These are phyloP conservation scores for Tripterygium wilfordii DNA, from an alignment of 177 flowering plant species.

Conservation along the genomic window DNA sequence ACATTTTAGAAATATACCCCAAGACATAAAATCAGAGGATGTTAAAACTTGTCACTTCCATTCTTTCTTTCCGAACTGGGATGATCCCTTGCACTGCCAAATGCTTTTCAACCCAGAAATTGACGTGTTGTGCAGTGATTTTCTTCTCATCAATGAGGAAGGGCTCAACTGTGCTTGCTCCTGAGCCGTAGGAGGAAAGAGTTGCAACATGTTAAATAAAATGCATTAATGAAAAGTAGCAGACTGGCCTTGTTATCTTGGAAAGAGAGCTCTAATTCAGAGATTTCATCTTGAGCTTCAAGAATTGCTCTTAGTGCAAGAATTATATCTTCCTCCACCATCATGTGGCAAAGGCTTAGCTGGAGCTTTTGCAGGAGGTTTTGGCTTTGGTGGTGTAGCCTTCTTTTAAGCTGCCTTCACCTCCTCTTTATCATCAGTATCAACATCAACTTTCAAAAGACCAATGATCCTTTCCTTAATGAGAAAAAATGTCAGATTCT, in stretches of 20 bases:
- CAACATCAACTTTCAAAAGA: no score
- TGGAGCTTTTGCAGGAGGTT: constrained; percentile 51
- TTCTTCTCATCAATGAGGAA: constrained; percentile 82
- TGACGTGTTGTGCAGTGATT: constrained; percentile 69
- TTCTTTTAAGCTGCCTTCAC: constrained; percentile 15
- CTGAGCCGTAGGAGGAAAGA: constrained; percentile 40
- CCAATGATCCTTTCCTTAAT: no score
- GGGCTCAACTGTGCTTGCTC: constrained; percentile 79
- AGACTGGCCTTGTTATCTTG: constrained; percentile 55
- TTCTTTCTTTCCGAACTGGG: constrained; percentile 64
- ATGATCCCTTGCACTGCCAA: constrained; percentile 90
- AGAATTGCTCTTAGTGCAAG: constrained; percentile 53
- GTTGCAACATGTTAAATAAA: neutral
- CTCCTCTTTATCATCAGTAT: constrained; percentile 18
- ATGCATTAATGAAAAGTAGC: neutral
- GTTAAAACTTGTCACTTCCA: no score
- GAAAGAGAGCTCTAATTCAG: constrained; percentile 52
- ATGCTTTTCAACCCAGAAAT: constrained; percentile 90
- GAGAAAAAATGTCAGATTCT: no score
- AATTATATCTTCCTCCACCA: constrained; percentile 82
- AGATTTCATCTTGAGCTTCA: constrained; percentile 55
- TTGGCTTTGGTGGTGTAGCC: constrained; percentile 40
- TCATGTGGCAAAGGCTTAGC: constrained; percentile 57
- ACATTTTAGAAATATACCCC: no score
- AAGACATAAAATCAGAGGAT: no score